Evolutionary conservation across 2,329 filamentous ascomycete genomes (phyloP).

Genomic region (Colletotrichum sp.): DNA sequence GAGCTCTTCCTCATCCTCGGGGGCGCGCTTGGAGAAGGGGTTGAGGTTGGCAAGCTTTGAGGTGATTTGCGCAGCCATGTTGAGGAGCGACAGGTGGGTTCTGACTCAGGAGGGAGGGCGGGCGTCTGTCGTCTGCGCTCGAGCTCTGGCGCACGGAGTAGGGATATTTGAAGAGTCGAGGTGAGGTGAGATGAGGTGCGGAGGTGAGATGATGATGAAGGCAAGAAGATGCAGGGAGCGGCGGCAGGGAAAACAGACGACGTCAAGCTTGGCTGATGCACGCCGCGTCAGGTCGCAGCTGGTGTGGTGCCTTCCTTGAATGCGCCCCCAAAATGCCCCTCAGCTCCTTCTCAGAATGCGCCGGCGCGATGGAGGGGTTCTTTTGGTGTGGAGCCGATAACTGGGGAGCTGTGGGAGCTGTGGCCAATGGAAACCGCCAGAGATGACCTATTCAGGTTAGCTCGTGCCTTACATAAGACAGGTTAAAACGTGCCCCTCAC

Average conservation of each 20-base stretch:
- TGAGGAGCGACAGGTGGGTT: neutral
- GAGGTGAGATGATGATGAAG: neutral
- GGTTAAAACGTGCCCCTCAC: neutral
- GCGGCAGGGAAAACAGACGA: neutral
- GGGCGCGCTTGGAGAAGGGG: constrained; percentile 34
- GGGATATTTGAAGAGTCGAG: neutral
- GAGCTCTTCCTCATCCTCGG: constrained; percentile 50
- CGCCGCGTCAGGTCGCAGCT: constrained; percentile 11
- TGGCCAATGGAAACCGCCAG: neutral
- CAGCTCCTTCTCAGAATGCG: neutral
- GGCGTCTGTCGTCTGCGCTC: neutral
- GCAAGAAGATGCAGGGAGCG: neutral
- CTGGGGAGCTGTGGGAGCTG: neutral
- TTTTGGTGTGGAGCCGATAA: neutral
- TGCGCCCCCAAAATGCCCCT: neutral
- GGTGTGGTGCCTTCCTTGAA: neutral
- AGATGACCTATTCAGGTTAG: neutral
- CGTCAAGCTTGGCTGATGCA: constrained; percentile 20
- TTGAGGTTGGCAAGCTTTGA: constrained; percentile 40
- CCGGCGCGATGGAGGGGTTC: neutral
- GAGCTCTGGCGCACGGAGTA: neutral
- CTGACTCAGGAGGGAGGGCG: neutral
- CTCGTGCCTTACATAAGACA: neutral
- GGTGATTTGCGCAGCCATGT: constrained; percentile 9
- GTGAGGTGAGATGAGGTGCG: neutral